These are phyloP conservation scores for Amaranthus hypochondriacus DNA, from an alignment of 148 eudicot species.

Conservation along the genomic window DNA sequence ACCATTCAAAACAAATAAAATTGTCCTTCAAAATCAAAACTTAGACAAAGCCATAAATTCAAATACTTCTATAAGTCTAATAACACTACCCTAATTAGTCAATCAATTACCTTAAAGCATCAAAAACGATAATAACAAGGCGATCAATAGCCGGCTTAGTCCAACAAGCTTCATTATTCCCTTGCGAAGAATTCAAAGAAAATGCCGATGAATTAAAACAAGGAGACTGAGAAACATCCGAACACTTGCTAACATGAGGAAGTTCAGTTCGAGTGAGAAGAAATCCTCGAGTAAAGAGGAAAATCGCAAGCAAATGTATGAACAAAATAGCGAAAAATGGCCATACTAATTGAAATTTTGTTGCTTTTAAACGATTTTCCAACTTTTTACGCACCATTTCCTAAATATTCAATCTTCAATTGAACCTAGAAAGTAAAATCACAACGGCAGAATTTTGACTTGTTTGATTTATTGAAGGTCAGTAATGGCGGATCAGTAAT, in stretches of 20 bases:
- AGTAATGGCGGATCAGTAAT: no score
- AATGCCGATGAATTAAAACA: constrained; percentile 27
- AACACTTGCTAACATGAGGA: constrained; percentile 62
- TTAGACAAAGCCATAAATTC: background rate
- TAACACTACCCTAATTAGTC: background rate
- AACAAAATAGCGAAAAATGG: constrained; percentile 43
- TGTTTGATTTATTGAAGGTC: no score
- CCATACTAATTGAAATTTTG: constrained; percentile 31
- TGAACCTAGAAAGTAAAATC: no score
- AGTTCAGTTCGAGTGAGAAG: constrained; percentile 95
- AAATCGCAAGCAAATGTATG: constrained; percentile 53
- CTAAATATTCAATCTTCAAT: no score
- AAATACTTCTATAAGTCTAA: constrained; percentile 5
- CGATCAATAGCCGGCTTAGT: constrained; percentile 71
- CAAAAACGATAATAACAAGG: constrained; percentile 76
- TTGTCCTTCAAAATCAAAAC: background rate
- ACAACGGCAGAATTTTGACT: no score
- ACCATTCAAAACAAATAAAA: background rate
- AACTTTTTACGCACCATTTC: background rate
- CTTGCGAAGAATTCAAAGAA: background rate
- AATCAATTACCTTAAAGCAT: constrained; percentile 60
- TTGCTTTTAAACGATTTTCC: constrained; percentile 5
- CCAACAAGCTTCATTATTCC: constrained; percentile 47
- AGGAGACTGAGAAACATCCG: constrained; percentile 58
- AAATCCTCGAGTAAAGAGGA: constrained; percentile 84